A percentile compares a stretch with the other conserved stretches of the same genome.
phyloP scores from a whole-genome alignment of 106 monocot genomes.

The Allium sativum region DNA sequence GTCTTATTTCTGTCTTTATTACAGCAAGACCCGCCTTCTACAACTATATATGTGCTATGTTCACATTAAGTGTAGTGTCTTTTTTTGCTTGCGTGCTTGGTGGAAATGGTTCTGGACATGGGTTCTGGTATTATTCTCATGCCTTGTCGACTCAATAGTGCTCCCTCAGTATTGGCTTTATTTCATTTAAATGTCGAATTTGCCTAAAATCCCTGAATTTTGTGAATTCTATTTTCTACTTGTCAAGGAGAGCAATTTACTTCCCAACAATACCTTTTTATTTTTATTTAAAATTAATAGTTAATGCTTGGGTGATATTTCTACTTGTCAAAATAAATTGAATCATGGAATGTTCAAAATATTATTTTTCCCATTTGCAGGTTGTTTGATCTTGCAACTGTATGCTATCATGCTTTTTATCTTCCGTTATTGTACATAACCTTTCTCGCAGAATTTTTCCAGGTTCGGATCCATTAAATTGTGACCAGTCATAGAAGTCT shows the following conservation, averaged over 20 bases:
- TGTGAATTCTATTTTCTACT: neutral
- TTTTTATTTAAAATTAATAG: too few relatives aligned
- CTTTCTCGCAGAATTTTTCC: slow-evolving; percentile 91
- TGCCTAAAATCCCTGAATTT: neutral
- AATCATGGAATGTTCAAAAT: neutral
- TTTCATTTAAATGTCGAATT: neutral
- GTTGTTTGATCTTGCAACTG: slow-evolving; percentile 54
- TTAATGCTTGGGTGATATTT: too few relatives aligned
- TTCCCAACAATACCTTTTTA: too few relatives aligned
- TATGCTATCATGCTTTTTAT: slow-evolving; percentile 89
- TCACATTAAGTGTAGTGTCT: slow-evolving; percentile 38
- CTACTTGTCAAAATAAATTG: neutral
- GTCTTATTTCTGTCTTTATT: slow-evolving; percentile 1
- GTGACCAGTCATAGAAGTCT: too few relatives aligned
- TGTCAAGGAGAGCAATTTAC: too few relatives aligned
- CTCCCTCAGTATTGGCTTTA: neutral
- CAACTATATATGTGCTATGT: slow-evolving; percentile 76
- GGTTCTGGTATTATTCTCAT: slow-evolving; percentile 53
- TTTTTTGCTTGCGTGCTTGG: slow-evolving; percentile 56
- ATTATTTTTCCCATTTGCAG: slow-evolving; percentile 16
- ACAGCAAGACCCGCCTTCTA: slow-evolving; percentile 90
- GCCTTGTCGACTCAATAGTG: too few relatives aligned
- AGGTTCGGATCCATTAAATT: slow-evolving; percentile 23
- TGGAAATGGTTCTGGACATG: slow-evolving; percentile 69
- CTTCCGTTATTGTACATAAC: slow-evolving; percentile 79